A percentile compares a stretch with the other conserved stretches of the same genome.
Evolutionary conservation across 768 basidiomycete genomes (phyloP).

Genomic region (Tricholoma terreum): DNA sequence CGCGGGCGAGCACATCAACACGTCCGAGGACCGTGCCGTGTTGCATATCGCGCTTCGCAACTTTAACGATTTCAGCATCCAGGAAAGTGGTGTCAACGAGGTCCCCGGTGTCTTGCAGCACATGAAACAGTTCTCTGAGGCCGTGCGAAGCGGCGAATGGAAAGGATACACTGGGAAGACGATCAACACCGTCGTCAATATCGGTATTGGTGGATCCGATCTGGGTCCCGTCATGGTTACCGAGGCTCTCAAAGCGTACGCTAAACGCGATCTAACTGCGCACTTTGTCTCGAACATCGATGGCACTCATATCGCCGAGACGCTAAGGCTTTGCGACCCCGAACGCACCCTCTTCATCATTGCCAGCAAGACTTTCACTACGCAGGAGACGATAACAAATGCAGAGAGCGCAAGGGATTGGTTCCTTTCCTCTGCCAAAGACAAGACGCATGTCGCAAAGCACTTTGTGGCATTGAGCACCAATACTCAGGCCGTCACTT

Average conservation of each 20-base stretch:
- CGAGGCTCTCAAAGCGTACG: conserved; percentile 92
- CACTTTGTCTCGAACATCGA: conserved; percentile 98
- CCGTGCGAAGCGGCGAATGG: conserved; percentile 84
- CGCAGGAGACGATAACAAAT: conserved; percentile 99
- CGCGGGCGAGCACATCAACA: conserved; percentile 95
- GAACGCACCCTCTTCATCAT: conserved; percentile 97
- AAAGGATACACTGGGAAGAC: conserved; percentile 96
- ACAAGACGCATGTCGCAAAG: conserved; percentile 92
- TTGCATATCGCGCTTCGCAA: conserved; percentile 91
- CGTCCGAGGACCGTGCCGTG: conserved; percentile 95
- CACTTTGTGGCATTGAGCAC: conserved; percentile 99
- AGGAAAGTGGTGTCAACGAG: conserved; percentile 78
- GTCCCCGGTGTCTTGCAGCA: conserved; percentile 82
- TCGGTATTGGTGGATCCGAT: conserved; percentile 98
- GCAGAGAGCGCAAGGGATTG: conserved; percentile 91
- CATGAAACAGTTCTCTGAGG: conserved; percentile 86
- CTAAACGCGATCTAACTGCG: conserved; percentile 81
- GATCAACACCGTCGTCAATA: conserved; percentile 95
- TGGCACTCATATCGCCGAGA: conserved; percentile 95
- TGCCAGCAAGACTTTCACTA: conserved; percentile 99
- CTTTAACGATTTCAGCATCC: conserved; percentile 71
- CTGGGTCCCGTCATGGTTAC: conserved; percentile 99
- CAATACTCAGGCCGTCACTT: conserved; percentile 89
- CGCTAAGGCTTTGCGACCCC: conserved; percentile 72
- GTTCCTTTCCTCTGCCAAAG: conserved; percentile 85